These are phyloP conservation scores for Sugiyamaella floridensis DNA, from an alignment of 805 yeast genomes.

Conservation along the genomic window DNA sequence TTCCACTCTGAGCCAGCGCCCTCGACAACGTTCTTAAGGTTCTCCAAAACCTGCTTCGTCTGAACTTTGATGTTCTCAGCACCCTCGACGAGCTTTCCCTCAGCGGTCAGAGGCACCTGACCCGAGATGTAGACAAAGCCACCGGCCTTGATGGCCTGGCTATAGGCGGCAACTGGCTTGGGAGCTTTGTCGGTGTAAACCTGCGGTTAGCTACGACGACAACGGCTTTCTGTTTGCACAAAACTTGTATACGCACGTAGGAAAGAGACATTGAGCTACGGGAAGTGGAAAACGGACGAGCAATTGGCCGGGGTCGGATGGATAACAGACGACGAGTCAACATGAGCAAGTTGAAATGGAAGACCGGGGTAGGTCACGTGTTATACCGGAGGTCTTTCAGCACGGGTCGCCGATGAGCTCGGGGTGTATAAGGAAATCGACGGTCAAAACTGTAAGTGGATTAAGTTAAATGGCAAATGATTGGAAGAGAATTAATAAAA, in stretches of 20 bases:
- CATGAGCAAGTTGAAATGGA: background rate
- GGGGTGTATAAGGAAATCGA: background rate
- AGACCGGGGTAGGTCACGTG: background rate
- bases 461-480: background rate
- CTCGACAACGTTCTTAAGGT: slow-evolving; percentile 55
- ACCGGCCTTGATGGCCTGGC: slow-evolving; percentile 91
- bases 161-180: slow-evolving; percentile 93
- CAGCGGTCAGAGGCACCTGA: slow-evolving; percentile 80
- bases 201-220: background rate
- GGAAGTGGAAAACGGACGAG: background rate
- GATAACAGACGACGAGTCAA: background rate
- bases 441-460: no score
- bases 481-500: no score
- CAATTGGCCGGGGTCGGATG: background rate
- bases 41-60: slow-evolving; percentile 36
- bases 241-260: background rate
- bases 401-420: background rate
- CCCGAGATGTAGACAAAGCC: slow-evolving; percentile 85
- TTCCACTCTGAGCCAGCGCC: slow-evolving; percentile 81
- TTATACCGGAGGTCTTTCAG: background rate
- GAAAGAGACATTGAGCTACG: background rate
- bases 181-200: slow-evolving; percentile 51
- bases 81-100: slow-evolving; percentile 72
- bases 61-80: slow-evolving; percentile 50
- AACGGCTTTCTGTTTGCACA: background rate